Percentiles rank a stretch among this genome's conserved stretches.
These are phyloP conservation scores for Agaricus sinodeliciosus DNA, from an alignment of 768 basidiomycete genomes.

Conservation along the genomic window DNA sequence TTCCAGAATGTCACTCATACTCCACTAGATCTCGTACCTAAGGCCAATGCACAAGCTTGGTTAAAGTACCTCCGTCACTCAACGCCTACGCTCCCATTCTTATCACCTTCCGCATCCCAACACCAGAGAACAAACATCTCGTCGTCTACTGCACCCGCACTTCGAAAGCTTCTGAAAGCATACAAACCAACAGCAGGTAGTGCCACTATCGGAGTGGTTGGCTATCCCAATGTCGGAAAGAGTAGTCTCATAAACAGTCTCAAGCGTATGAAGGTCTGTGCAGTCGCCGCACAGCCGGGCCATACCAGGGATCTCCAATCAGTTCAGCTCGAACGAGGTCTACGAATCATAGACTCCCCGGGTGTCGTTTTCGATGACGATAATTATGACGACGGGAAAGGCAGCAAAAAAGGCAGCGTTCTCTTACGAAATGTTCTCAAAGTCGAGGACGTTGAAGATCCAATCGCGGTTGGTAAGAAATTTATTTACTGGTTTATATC, in stretches of 20 bases:
- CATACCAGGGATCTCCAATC: conserved; percentile 92
- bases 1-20: not conserved
- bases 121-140: conserved; percentile 78
- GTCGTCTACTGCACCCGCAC: conserved; percentile 64
- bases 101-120: conserved; percentile 69
- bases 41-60: conserved; percentile 85
- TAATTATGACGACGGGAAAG: conserved; percentile 36
- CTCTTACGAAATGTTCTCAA: conserved; percentile 85
- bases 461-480: conserved; percentile 74
- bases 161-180: conserved; percentile 79
- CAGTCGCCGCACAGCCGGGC: conserved; percentile 90
- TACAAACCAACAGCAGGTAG: conserved; percentile 68
- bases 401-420: conserved; percentile 51
- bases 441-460: conserved; percentile 88
- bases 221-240: conserved; percentile 97
- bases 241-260: conserved; percentile 91
- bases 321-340: conserved; percentile 85
- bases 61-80: conserved; percentile 85
- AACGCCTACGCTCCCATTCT: conserved; percentile 91
- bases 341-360: conserved; percentile 91
- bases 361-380: conserved; percentile 96
- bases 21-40: conserved; percentile 76
- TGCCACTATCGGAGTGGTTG: conserved; percentile 86
- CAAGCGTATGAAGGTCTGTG: conserved; percentile 77
- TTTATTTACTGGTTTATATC: not conserved